These are phyloP conservation scores for Thielaviopsis punctulata DNA, from an alignment of 2,329 filamentous ascomycete species.

Conservation along the genomic window DNA sequence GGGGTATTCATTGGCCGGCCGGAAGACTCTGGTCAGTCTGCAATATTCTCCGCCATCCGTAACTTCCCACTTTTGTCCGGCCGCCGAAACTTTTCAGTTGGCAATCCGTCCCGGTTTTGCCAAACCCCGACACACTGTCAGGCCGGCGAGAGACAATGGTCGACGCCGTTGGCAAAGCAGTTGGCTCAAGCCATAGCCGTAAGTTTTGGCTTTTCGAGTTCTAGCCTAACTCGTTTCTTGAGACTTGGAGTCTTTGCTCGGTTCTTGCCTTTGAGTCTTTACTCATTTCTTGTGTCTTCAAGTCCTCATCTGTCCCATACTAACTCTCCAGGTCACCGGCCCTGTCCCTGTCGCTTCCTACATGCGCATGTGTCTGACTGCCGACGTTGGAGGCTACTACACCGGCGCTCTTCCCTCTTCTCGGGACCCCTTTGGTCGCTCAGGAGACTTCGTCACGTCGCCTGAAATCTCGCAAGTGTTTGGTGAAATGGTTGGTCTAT, in stretches of 20 bases:
- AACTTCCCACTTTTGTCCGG: too few relatives aligned
- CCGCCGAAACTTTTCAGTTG: too few relatives aligned
- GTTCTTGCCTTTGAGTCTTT: too few relatives aligned
- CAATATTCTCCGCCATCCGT: too few relatives aligned
- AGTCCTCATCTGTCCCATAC: background rate
- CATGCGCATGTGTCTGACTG: constrained; percentile 97
- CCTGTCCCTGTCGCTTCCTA: constrained; percentile 83
- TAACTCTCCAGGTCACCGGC: constrained; percentile 45
- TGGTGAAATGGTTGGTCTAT: constrained; percentile 83
- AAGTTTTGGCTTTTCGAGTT: constrained; percentile 15
- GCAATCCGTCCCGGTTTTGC: too few relatives aligned
- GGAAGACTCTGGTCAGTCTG: too few relatives aligned
- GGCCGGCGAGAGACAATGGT: constrained; percentile 63
- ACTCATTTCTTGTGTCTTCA: too few relatives aligned
- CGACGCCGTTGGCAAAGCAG: constrained; percentile 77
- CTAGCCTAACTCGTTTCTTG: background rate
- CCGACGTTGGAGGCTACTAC: constrained; percentile 84
- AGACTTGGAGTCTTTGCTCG: background rate
- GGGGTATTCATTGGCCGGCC: too few relatives aligned
- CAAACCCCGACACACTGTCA: too few relatives aligned
- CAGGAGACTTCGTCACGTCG: constrained; percentile 91
- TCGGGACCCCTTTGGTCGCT: constrained; percentile 76
- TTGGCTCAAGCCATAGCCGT: constrained; percentile 77
- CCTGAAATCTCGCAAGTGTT: constrained; percentile 97
- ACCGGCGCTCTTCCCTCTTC: constrained; percentile 52